phyloP scores from a whole-genome alignment of 2,329 filamentous ascomycete genomes.

The Lachnellula willkommii region DNA sequence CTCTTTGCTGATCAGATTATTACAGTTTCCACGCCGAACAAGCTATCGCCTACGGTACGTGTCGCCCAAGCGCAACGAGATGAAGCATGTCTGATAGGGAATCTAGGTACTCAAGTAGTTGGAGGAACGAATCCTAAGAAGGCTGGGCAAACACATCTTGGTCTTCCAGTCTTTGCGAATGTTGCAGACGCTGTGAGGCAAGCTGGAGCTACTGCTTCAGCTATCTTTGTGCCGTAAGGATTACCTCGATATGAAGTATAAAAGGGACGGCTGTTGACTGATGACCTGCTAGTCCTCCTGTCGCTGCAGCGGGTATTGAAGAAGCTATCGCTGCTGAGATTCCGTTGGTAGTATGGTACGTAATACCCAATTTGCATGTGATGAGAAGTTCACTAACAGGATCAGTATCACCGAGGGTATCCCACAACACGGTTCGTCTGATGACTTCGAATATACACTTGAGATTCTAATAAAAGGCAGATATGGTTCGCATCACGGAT shows the following conservation, averaged over 20 bases:
- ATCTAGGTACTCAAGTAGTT: constrained; percentile 85
- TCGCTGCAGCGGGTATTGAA: constrained; percentile 93
- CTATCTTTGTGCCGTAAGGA: constrained; percentile 86
- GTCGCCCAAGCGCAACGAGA: constrained; percentile 9
- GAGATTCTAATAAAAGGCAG: constrained; percentile 39
- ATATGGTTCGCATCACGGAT: constrained; percentile 98
- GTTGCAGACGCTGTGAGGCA: constrained; percentile 84
- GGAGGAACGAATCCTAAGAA: constrained; percentile 99
- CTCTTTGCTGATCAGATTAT: constrained; percentile 30
- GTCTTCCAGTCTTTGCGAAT: constrained; percentile 85
- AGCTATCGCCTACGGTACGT: constrained; percentile 93
- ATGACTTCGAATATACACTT: constrained; percentile 9
- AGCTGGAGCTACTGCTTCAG: constrained; percentile 85
- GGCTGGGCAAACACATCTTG: constrained; percentile 84
- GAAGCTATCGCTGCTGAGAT: constrained; percentile 93
- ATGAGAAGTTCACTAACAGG: constrained; percentile 15
- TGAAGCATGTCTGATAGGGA: constrained; percentile 26
- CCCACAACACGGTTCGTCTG: constrained; percentile 77
- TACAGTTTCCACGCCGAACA: constrained; percentile 91
- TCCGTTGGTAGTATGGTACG: constrained; percentile 80
- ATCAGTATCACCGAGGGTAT: constrained; percentile 87
- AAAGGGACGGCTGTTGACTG: constrained; percentile 7
- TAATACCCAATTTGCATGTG: constrained; percentile 17
- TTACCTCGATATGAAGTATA: constrained; percentile 2
- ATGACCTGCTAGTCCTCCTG: constrained; percentile 61